These are phyloP conservation scores for Globisporangium nunn DNA, from an alignment of 352 stramenopile species.

Conservation along the genomic window DNA sequence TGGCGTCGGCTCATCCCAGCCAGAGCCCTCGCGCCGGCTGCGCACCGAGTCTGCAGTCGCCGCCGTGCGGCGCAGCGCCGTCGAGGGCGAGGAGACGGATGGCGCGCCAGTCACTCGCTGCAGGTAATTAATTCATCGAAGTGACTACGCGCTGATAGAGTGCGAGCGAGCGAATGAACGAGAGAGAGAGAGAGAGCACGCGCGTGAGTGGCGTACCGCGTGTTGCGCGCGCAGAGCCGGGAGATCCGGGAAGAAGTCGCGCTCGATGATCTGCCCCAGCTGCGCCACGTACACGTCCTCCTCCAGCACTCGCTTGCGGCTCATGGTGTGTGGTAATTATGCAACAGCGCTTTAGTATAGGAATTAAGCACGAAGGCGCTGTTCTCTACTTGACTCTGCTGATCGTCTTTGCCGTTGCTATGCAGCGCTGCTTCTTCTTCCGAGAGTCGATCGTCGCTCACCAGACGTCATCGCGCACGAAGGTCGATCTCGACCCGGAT, in stretches of 20 bases:
- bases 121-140: too few relatives aligned
- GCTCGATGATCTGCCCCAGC: constrained; percentile 78
- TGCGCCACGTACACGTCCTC: constrained; percentile 75
- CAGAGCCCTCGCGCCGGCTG: not conserved
- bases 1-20: constrained; percentile 61
- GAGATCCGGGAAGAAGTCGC: constrained; percentile 83
- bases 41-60: not conserved
- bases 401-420: too few relatives aligned
- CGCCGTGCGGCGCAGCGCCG: not conserved
- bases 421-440: too few relatives aligned
- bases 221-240: constrained; percentile 44
- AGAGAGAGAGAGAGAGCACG: not conserved
- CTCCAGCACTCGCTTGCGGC: constrained; percentile 55
- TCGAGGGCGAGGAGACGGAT: not conserved
- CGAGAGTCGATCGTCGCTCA: too few relatives aligned
- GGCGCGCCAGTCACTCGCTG: not conserved
- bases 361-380: too few relatives aligned
- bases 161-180: not conserved
- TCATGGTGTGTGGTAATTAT: not conserved
- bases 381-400: too few relatives aligned
- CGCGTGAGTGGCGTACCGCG: constrained; percentile 19
- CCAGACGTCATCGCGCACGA: too few relatives aligned
- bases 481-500: too few relatives aligned
- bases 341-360: too few relatives aligned
- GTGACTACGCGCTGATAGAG: too few relatives aligned